Conservation (phyloP, 2,329 filamentous ascomycete genomes). For the Colletotrichum sansevieriae region DNA sequence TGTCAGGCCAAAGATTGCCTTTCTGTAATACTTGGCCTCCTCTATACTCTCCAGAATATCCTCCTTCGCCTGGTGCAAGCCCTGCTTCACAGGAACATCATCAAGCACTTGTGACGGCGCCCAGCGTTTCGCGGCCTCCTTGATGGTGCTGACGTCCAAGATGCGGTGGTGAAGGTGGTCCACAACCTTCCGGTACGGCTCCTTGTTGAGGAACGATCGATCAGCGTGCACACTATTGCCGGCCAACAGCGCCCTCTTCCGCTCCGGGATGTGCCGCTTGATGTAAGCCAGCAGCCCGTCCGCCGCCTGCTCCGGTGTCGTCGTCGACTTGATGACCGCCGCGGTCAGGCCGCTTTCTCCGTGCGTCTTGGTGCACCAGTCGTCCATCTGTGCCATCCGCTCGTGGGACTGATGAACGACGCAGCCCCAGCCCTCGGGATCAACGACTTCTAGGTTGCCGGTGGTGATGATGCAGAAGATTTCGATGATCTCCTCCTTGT, state of each 20-base stretch:
- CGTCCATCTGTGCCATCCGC: slow-evolving; percentile 82
- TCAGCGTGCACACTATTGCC: slow-evolving; percentile 96
- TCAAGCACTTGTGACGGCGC: slow-evolving; percentile 70
- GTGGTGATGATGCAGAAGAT: slow-evolving; percentile 94
- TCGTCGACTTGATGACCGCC: slow-evolving; percentile 79
- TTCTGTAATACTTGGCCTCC: slow-evolving; percentile 87
- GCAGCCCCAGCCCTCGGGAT: slow-evolving; percentile 82
- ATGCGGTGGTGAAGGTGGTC: slow-evolving; percentile 90
- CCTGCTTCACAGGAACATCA: slow-evolving; percentile 78
- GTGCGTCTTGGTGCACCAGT: slow-evolving; percentile 90
- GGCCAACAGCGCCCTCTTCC: slow-evolving; percentile 79
- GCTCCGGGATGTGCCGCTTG: slow-evolving; percentile 75
- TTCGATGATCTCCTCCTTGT: slow-evolving; percentile 87
- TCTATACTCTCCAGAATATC: slow-evolving; percentile 97
- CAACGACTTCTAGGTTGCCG: slow-evolving; percentile 79
- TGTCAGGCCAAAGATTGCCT: slow-evolving; percentile 71
- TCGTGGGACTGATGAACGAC: slow-evolving; percentile 80
- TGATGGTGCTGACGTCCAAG: slow-evolving; percentile 90
- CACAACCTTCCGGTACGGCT: slow-evolving; percentile 80
- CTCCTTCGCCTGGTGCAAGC: slow-evolving; percentile 83
- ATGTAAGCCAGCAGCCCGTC: slow-evolving; percentile 83
- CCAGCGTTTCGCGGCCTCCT: slow-evolving; percentile 91
- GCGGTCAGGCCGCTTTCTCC: slow-evolving; percentile 83
- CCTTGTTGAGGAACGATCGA: slow-evolving; percentile 80
- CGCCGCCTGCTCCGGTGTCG: slow-evolving; percentile 79